A percentile compares a stretch with the other conserved stretches of the same genome.
phyloP scores from a whole-genome alignment of 2,329 filamentous ascomycete species.

The Leptographium galeiforme region DNA sequence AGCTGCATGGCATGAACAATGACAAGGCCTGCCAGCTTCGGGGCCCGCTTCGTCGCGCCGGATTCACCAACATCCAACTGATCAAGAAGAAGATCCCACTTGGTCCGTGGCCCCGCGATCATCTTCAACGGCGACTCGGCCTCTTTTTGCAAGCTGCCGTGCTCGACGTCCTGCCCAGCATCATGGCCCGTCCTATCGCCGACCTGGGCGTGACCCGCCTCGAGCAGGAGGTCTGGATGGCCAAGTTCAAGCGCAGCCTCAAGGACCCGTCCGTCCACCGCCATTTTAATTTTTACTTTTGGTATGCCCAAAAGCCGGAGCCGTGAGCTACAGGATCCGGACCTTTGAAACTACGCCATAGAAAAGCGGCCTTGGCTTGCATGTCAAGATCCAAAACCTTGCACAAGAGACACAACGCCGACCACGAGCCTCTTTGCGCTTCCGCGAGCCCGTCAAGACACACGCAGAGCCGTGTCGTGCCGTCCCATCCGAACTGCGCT shows the following conservation, averaged over 20 bases:
- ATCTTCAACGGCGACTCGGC: conserved; percentile 22
- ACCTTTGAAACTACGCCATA: too few relatives aligned
- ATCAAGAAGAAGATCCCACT: conserved; percentile 29
- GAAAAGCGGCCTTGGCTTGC: too few relatives aligned
- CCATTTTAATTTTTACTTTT: conserved; percentile 26
- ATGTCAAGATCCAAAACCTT: too few relatives aligned
- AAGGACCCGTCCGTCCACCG: conserved; percentile 22
- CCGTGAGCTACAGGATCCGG: neutral
- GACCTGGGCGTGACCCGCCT: conserved; percentile 20
- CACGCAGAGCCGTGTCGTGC: too few relatives aligned
- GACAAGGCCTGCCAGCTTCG: conserved; percentile 19
- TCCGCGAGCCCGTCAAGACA: too few relatives aligned
- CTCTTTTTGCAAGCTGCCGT: conserved; percentile 24
- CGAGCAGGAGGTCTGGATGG: conserved; percentile 18
- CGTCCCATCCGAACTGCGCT: too few relatives aligned
- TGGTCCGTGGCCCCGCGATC: conserved; percentile 28
- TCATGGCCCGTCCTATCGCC: conserved; percentile 23
- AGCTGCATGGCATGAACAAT: conserved; percentile 21
- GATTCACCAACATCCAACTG: conserved; percentile 27
- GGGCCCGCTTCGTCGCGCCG: conserved; percentile 22
- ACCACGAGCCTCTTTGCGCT: too few relatives aligned
- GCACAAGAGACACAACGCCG: too few relatives aligned
- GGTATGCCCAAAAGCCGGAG: conserved; percentile 24
- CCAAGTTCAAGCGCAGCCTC: conserved; percentile 20
- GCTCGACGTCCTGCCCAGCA: conserved; percentile 21